A percentile compares a stretch with the other conserved stretches of the same genome.
These are phyloP conservation scores for Phytopythium sindhum DNA, from an alignment of 352 stramenopile genomes.

Conservation along the genomic window DNA sequence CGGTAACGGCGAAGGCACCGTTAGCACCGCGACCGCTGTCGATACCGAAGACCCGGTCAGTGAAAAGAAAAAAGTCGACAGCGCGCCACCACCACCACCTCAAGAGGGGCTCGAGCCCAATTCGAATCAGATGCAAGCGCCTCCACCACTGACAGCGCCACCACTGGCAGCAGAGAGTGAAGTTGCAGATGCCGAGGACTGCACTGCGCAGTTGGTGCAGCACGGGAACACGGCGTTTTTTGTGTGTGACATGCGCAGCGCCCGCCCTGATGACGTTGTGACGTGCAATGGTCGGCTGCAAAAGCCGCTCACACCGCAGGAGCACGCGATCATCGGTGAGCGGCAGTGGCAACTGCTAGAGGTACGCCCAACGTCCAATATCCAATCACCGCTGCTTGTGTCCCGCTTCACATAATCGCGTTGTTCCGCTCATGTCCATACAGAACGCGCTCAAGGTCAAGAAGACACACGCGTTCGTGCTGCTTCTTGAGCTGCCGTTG, in stretches of 20 bases:
- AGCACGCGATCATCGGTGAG: conserved; percentile 62
- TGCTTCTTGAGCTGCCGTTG: conserved; percentile 67
- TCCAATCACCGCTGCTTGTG: background rate
- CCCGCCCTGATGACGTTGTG: conserved; percentile 31
- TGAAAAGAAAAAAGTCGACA: background rate
- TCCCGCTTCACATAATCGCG: background rate
- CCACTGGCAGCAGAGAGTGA: background rate
- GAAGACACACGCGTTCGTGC: conserved; percentile 44
- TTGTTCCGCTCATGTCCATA: background rate
- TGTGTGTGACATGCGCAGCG: conserved; percentile 53
- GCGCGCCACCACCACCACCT: background rate
- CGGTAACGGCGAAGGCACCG: background rate
- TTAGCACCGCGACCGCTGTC: no score
- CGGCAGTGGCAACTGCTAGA: conserved; percentile 66
- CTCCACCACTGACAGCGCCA: background rate
- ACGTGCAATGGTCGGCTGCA: conserved; percentile 64
- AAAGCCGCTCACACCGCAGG: conserved; percentile 39
- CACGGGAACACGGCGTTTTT: conserved; percentile 55
- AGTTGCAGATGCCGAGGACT: background rate
- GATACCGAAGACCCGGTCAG: background rate
- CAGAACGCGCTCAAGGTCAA: conserved; percentile 67
- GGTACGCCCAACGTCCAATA: conserved; percentile 13
- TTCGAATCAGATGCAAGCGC: background rate
- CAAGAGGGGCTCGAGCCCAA: background rate
- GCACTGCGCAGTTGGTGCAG: conserved; percentile 34